These are phyloP conservation scores for Colletotrichum musae DNA, from an alignment of 2,329 filamentous ascomycete species.

Conservation along the genomic window DNA sequence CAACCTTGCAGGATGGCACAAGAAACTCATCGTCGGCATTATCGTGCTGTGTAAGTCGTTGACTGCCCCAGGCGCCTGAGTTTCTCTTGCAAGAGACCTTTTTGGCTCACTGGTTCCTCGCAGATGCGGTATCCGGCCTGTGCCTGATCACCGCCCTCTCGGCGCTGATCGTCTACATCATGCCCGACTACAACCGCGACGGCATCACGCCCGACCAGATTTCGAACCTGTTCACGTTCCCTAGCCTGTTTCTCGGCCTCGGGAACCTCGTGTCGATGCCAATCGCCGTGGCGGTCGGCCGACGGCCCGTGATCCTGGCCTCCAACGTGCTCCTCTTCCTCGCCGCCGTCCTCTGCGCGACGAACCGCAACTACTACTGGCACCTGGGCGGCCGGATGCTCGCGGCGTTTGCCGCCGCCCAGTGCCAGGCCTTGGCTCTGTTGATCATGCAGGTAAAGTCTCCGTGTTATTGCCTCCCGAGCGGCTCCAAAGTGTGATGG, in stretches of 20 bases:
- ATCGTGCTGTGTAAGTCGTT: conserved; percentile 36
- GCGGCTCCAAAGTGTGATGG: not conserved
- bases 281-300: conserved; percentile 50
- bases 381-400: conserved; percentile 32
- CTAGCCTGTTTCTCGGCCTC: conserved; percentile 47
- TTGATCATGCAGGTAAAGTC: conserved; percentile 24
- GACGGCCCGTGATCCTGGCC: conserved; percentile 49
- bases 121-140: conserved; percentile 35
- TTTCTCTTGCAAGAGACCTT: not conserved
- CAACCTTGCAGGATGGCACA: conserved; percentile 47
- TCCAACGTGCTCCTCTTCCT: conserved; percentile 48
- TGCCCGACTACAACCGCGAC: conserved; percentile 42
- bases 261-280: conserved; percentile 53
- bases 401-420: conserved; percentile 25
- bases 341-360: conserved; percentile 42
- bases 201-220: conserved; percentile 37
- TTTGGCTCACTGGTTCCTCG: not conserved
- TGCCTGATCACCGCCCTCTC: conserved; percentile 44
- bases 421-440: conserved; percentile 30
- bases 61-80: not conserved
- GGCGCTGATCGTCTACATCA: conserved; percentile 39
- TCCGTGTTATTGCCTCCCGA: not conserved
- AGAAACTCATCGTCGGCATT: conserved; percentile 43
- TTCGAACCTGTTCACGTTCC: conserved; percentile 49
- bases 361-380: conserved; percentile 34